Conservation (phyloP, 2,329 filamentous ascomycete species). For the Teratosphaeria pseudoeucalypti region DNA sequence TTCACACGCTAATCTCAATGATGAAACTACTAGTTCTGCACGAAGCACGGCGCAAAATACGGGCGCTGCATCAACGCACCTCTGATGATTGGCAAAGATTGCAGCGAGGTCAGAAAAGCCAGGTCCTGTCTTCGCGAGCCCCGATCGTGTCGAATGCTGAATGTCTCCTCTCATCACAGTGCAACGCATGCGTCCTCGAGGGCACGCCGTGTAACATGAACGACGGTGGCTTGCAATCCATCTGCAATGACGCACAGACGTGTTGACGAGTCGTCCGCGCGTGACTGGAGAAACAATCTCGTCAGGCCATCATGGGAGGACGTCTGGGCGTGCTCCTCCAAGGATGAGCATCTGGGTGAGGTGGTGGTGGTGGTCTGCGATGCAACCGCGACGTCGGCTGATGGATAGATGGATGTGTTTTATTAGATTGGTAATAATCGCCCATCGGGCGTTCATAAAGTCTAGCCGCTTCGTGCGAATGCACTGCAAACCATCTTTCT, state of each 20-base stretch:
- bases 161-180: not conserved
- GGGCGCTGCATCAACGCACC: not conserved
- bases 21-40: not conserved
- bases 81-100: not conserved
- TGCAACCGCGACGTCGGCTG: too few relatives aligned
- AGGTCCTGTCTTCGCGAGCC: not conserved
- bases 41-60: not conserved
- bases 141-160: not conserved
- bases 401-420: too few relatives aligned
- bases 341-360: too few relatives aligned
- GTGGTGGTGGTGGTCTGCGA: too few relatives aligned
- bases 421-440: too few relatives aligned
- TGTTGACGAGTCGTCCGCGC: too few relatives aligned
- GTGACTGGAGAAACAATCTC: not conserved
- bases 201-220: not conserved
- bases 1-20: not conserved
- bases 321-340: too few relatives aligned
- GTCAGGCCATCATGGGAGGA: too few relatives aligned
- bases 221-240: not conserved
- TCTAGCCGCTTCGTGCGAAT: too few relatives aligned
- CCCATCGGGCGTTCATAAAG: too few relatives aligned
- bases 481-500: too few relatives aligned
- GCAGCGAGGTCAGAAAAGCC: not conserved
- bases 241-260: not conserved
- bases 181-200: not conserved